These are phyloP conservation scores for Vitis rotundifolia DNA, from an alignment of 164 flowering plant species.

Conservation along the genomic window DNA sequence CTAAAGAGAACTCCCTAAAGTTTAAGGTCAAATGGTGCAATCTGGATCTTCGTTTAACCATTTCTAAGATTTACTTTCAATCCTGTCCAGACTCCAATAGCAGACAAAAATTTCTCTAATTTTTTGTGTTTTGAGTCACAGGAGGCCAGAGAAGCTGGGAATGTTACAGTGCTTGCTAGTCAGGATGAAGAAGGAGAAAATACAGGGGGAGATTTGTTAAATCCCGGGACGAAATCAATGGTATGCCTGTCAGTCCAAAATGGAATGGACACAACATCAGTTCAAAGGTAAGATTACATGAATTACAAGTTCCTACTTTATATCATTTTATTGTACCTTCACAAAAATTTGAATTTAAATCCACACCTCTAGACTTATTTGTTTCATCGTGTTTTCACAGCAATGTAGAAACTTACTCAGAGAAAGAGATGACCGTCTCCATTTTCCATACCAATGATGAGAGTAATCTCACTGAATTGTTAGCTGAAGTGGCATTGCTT, in stretches of 20 bases:
- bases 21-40: too few species aligned
- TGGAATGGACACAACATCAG: neutral
- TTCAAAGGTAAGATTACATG: neutral
- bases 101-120: too few species aligned
- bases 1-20: too few species aligned
- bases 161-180: neutral
- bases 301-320: neutral
- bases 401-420: slow-evolving; percentile 13
- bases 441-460: slow-evolving; percentile 16
- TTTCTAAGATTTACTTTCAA: too few species aligned
- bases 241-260: neutral
- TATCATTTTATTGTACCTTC: neutral
- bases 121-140: neutral
- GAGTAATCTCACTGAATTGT: slow-evolving; percentile 26
- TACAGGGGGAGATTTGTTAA: slow-evolving; percentile 4
- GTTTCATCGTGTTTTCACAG: slow-evolving; percentile 18
- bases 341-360: neutral
- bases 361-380: neutral
- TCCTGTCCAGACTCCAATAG: too few species aligned
- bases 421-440: slow-evolving; percentile 20
- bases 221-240: neutral
- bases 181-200: slow-evolving; percentile 4
- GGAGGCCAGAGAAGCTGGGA: neutral
- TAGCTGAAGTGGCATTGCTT: slow-evolving; percentile 43
- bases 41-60: too few species aligned